Percentiles rank a stretch among this genome's conserved stretches.
These are phyloP conservation scores for Wickerhamomyces subpelliculosus DNA, from an alignment of 805 yeast genomes.

Conservation along the genomic window DNA sequence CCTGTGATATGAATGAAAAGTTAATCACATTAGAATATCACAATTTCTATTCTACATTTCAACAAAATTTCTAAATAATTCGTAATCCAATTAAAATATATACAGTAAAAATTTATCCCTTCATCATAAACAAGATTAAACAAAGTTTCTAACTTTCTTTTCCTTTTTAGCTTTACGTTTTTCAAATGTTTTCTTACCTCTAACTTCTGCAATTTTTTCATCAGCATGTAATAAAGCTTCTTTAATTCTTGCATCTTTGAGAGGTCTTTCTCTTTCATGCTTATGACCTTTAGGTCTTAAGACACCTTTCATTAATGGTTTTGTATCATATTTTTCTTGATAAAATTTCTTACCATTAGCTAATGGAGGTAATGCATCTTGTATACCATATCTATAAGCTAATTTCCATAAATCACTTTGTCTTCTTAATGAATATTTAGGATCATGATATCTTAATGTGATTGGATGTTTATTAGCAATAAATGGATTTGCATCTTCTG, in stretches of 20 bases:
- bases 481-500: conserved; percentile 79
- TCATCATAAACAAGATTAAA: neutral
- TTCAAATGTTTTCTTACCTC: conserved; percentile 22
- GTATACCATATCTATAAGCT: conserved; percentile 76
- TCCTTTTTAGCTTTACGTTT: neutral
- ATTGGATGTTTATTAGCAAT: conserved; percentile 78
- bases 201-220: conserved; percentile 49
- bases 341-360: conserved; percentile 53
- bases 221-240: conserved; percentile 67
- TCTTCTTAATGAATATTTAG: conserved; percentile 73
- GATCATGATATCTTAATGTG: conserved; percentile 69
- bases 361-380: conserved; percentile 62
- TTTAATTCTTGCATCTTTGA: conserved; percentile 48
- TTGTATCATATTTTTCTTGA: conserved; percentile 66
- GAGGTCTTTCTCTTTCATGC: conserved; percentile 56
- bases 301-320: conserved; percentile 72
- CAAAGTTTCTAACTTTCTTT: neutral
- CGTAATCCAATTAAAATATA: neutral
- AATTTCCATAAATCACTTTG: conserved; percentile 78
- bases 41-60: neutral
- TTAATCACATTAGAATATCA: too few species aligned
- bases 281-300: conserved; percentile 71
- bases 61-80: neutral
- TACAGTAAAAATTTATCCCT: neutral
- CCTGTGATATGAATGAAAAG: neutral